Conservation (phyloP, 768 basidiomycete genomes). For the Leccinum uliginosum region DNA sequence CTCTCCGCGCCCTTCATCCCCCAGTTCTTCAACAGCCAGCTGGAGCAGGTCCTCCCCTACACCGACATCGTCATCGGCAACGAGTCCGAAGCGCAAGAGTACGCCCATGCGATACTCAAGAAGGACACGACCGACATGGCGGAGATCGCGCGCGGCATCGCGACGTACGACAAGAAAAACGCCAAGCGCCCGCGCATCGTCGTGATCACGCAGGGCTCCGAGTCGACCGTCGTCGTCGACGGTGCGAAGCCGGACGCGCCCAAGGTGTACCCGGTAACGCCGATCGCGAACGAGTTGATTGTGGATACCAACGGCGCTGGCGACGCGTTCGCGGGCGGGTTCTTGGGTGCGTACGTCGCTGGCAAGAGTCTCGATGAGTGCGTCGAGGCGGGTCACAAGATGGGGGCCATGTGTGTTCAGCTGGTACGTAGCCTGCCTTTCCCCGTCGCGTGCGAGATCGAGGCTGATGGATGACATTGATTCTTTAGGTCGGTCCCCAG, state of each 20-base stretch:
- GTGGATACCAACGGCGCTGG: conserved; percentile 99
- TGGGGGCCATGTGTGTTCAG: conserved; percentile 83
- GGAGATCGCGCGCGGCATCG: conserved; percentile 71
- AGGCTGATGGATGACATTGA: not conserved
- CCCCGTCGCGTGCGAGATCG: too few species aligned
- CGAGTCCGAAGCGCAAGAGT: conserved; percentile 89
- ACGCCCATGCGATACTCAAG: conserved; percentile 69
- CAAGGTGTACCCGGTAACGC: conserved; percentile 55
- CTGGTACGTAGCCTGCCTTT: conserved; percentile 44
- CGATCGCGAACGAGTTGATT: conserved; percentile 59
- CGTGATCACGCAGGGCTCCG: conserved; percentile 86
- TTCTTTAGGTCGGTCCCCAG: conserved; percentile 48
- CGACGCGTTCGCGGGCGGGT: conserved; percentile 95
- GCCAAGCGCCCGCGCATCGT: conserved; percentile 80
- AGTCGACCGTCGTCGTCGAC: conserved; percentile 72
- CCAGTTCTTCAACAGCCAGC: conserved; percentile 83
- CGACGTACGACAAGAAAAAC: conserved; percentile 59
- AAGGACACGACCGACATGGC: conserved; percentile 61
- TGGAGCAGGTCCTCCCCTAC: conserved; percentile 78
- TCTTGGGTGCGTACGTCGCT: conserved; percentile 78
- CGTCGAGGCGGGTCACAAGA: conserved; percentile 80
- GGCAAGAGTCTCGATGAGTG: conserved; percentile 77
- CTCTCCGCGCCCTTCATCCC: conserved; percentile 97
- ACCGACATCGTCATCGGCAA: conserved; percentile 94
- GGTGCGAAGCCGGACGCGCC: conserved; percentile 47